phyloP scores from a whole-genome alignment of 2,329 filamentous ascomycete species.

The Fusarium sulawesiense region DNA sequence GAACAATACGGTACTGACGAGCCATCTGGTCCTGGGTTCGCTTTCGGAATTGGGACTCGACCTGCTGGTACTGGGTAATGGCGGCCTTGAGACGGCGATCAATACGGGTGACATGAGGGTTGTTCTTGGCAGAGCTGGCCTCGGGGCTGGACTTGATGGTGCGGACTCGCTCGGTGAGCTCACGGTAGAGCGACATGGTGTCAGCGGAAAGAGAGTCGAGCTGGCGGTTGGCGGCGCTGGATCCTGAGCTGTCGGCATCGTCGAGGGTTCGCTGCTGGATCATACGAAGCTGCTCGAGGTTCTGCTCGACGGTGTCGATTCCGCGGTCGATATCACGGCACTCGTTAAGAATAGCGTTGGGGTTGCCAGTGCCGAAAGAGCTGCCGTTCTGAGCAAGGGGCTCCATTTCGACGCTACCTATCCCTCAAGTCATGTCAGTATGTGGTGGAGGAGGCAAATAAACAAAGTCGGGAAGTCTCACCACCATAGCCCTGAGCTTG shows the following conservation, averaged over 20 bases:
- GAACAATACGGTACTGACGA: constrained; percentile 90
- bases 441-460: background rate
- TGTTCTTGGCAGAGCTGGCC: constrained; percentile 77
- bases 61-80: constrained; percentile 83
- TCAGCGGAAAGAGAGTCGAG: constrained; percentile 80
- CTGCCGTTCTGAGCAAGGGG: constrained; percentile 67
- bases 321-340: constrained; percentile 83
- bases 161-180: constrained; percentile 82
- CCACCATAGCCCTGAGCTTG: constrained; percentile 38
- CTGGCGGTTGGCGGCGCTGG: constrained; percentile 73
- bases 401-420: constrained; percentile 75
- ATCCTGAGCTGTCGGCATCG: constrained; percentile 77
- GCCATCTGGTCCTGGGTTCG: constrained; percentile 85
- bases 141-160: constrained; percentile 85
- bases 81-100: constrained; percentile 83
- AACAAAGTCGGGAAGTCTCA: constrained; percentile 35
- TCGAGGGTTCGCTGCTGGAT: constrained; percentile 78
- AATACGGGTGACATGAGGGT: constrained; percentile 82
- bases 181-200: constrained; percentile 85
- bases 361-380: constrained; percentile 64
- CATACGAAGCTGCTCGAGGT: constrained; percentile 76
- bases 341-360: constrained; percentile 85
- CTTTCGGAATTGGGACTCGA: constrained; percentile 84
- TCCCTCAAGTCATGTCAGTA: constrained; percentile 47
- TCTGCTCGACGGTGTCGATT: constrained; percentile 78